Conservation (phyloP, 345 rosid genomes). For the Syzygium oleosum region DNA sequence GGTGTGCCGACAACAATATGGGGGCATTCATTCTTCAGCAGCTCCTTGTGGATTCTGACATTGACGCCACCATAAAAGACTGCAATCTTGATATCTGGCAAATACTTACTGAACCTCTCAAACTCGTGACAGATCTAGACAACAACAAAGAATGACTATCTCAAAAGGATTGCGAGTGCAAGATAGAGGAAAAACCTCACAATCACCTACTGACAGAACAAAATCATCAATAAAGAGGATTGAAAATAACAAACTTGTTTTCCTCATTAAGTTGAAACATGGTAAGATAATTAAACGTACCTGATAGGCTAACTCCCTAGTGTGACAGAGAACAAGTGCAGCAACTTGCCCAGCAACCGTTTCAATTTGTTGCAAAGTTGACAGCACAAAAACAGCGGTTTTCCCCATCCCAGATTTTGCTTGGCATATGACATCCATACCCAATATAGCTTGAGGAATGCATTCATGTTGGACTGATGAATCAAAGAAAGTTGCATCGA, state of each 20-base stretch:
- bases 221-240: neutral
- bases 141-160: neutral
- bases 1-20: constrained; percentile 99
- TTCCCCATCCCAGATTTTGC: constrained; percentile 99
- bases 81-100: constrained; percentile 84
- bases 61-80: constrained; percentile 97
- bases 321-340: constrained; percentile 89
- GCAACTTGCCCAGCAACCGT: constrained; percentile 87
- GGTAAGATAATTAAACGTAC: constrained; percentile 15
- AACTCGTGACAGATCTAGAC: constrained; percentile 92
- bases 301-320: constrained; percentile 98
- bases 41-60: constrained; percentile 79
- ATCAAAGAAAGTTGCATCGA: constrained; percentile 70
- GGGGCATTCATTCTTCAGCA: constrained; percentile 96
- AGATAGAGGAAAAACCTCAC: neutral
- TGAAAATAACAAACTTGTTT: neutral
- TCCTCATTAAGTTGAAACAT: neutral
- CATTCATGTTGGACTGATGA: constrained; percentile 98
- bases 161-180: neutral
- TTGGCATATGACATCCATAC: constrained; percentile 99
- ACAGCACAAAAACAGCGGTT: constrained; percentile 93
- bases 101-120: constrained; percentile 90
- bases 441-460: constrained; percentile 98
- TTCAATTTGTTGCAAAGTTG: constrained; percentile 87
- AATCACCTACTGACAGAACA: neutral